Evolutionary conservation across 148 eudicot species (phyloP), one percentile per base, ranked within the genome.

Genomic region (Amaranthus cruentus): DNA sequence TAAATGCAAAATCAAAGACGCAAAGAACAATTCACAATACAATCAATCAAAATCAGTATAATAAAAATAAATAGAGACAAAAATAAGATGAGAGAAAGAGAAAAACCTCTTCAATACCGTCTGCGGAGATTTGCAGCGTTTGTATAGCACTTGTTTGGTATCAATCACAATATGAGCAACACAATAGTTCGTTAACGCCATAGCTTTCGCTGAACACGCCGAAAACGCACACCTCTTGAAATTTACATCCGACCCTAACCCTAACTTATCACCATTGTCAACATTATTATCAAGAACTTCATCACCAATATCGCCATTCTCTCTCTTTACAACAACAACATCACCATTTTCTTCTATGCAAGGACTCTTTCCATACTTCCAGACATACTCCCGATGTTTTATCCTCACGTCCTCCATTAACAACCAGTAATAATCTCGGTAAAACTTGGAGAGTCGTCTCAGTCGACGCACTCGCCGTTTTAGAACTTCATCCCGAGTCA

Each of bases 351-450:
- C 82, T 10, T 73, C 83, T 6, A 49, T 70, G 38, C 60, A 79
- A 4, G 85, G 87, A 59, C 89, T 81, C 38, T 69, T 81, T 0
- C 93, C 91, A 50, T 68, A 83, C 61, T 69, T 78, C 96, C 91
- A 88, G 10, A 75, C 66, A 64, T 74, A 91, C 9, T 91, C 87
- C 12, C 84, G 71, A 55, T 80, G 76, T 71, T 85, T 87, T 49
- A 49, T 12, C 63, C 81, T 80, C 12, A 91, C 63, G 0, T 87
- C 93, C 73, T 91, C 93, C 91, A 91, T 87, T 44, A 91, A 66
- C 38, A 77, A 47, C 96, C 96, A 91, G 63, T 88, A 91, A 21
- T 78, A 76, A 43, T 80, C 81, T 9, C 82, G 78, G 80, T 87
- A 91, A 49, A 81, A 79, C 56, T 71, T 69, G 0, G 78, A 44